A percentile compares a stretch with the other conserved stretches of the same genome.
Conservation (phyloP, 768 basidiomycete genomes). For the Cystobasidium onofrii region DNA sequence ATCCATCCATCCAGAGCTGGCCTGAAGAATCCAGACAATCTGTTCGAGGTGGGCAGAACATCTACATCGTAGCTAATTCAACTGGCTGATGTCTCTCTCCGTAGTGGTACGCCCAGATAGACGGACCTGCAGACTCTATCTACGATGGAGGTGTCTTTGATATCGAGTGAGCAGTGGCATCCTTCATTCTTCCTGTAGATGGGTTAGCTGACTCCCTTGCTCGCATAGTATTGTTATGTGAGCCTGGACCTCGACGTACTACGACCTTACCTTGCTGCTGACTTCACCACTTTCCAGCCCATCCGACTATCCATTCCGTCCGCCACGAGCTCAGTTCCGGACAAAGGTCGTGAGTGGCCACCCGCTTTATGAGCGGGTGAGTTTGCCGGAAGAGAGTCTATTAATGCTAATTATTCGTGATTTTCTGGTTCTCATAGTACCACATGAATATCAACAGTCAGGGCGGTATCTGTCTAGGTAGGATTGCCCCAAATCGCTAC, state of each 20-base stretch:
- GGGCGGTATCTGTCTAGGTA: slow-evolving; percentile 38
- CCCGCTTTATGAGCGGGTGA: background rate
- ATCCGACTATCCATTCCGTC: slow-evolving; percentile 99
- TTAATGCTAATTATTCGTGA: slow-evolving; percentile 15
- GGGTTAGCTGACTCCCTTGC: background rate
- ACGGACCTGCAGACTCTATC: slow-evolving; percentile 10
- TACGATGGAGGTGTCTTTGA: slow-evolving; percentile 31
- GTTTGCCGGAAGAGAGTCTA: no score
- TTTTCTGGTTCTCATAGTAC: background rate
- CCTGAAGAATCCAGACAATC: slow-evolving; percentile 28
- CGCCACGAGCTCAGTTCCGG: slow-evolving; percentile 52
- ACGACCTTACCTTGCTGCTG: background rate
- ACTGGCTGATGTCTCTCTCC: no score
- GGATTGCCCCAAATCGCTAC: background rate
- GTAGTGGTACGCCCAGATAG: slow-evolving; percentile 31
- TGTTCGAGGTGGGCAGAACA: slow-evolving; percentile 20
- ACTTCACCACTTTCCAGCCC: slow-evolving; percentile 51
- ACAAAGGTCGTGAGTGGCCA: slow-evolving; percentile 28
- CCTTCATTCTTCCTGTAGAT: background rate
- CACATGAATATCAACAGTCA: slow-evolving; percentile 30
- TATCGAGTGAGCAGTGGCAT: slow-evolving; percentile 16
- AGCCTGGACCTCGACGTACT: background rate
- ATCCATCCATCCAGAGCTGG: slow-evolving; percentile 2
- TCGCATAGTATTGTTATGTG: background rate
- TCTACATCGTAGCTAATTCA: no score